Base-by-base conservation (phyloP, 192 early-diverging fungal species). In the Coemansia sp. region DNA sequence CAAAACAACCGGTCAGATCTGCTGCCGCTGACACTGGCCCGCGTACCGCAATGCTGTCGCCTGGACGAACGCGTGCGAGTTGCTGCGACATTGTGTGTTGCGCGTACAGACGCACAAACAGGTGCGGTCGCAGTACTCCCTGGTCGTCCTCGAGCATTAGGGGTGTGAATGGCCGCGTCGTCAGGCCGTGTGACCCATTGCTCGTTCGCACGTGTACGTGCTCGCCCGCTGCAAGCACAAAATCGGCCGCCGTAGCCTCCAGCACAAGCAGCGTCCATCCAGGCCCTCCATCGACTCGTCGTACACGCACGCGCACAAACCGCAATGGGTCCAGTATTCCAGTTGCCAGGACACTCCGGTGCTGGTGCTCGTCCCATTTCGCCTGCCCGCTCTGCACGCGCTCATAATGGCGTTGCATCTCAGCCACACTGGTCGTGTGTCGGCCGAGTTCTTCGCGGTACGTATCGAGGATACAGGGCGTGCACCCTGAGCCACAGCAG, bases 401-500 rank as follows among this genome's bases (percentile, higher is more conserved):
- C 39, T 58, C n/a, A n/a, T 66, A 63, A n/a, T 72, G 54, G 24
- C 14, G 20, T n/a, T 49, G 26, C 14, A 67, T 53, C 18, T 19
- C 36, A 14, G 25, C 23, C 0, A 53, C 50, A 2, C 30, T 38
- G 3, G 32, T 11, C 3, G 42, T 9, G 27, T 77, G 37, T 20
- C 46, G 54, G 9, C 22, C 27, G 0, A 66, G 38, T 3, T 56
- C 51, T 5, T 66, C 74, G 14, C 41, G 41, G 40, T 72, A 77
- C 14, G 65, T 63, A 39, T 72, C 70, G 34, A 67, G 32, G 17
- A 77, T 67, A 32, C 74, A 77, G 18, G 74, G 74, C 19, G 67
- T 72, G 59, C 74, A 77, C 11, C 74, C 67, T 0, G 58, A 61
- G 26, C 57, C 36, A 50, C 74, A 77, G 70, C 74, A 77, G 13